Conservation (phyloP, 2,329 filamentous ascomycete genomes). For the Blumeria hordei region DNA sequence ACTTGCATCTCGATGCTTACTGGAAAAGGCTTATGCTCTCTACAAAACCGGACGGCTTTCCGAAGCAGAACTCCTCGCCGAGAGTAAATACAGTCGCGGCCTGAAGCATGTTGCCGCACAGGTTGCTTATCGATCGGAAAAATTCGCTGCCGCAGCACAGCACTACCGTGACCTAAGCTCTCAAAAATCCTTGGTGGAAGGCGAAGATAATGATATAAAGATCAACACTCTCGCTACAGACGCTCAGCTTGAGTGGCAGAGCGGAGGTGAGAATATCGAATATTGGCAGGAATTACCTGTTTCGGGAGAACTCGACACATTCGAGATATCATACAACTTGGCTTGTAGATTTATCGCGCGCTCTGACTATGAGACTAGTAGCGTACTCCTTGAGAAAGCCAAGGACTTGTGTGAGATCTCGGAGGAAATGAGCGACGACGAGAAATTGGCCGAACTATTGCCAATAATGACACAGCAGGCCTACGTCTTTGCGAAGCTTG, state of each 20-base stretch:
- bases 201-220: slow-evolving; percentile 48
- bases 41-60: slow-evolving; percentile 53
- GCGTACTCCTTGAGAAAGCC: slow-evolving; percentile 43
- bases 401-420: slow-evolving; percentile 46
- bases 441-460: slow-evolving; percentile 49
- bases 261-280: slow-evolving; percentile 16
- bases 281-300: slow-evolving; percentile 23
- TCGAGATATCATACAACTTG: slow-evolving; percentile 63
- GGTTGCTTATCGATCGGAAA: slow-evolving; percentile 49
- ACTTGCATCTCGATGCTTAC: slow-evolving; percentile 32
- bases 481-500: slow-evolving; percentile 43
- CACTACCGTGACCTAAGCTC: slow-evolving; percentile 36
- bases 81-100: slow-evolving; percentile 8
- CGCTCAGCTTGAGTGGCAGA: slow-evolving; percentile 50
- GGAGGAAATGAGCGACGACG: slow-evolving; percentile 48
- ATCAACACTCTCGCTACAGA: slow-evolving; percentile 54
- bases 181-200: slow-evolving; percentile 20
- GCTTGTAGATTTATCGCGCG: slow-evolving; percentile 50
- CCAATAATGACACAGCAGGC: slow-evolving; percentile 57
- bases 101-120: slow-evolving; percentile 33
- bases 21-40: slow-evolving; percentile 61
- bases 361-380: slow-evolving; percentile 38
- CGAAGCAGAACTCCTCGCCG: slow-evolving; percentile 27
- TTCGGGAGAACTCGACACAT: slow-evolving; percentile 43
- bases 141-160: slow-evolving; percentile 39